Evolutionary conservation across 2,329 filamentous ascomycete species (phyloP).

Genomic region (Phialemoniopsis sp.): DNA sequence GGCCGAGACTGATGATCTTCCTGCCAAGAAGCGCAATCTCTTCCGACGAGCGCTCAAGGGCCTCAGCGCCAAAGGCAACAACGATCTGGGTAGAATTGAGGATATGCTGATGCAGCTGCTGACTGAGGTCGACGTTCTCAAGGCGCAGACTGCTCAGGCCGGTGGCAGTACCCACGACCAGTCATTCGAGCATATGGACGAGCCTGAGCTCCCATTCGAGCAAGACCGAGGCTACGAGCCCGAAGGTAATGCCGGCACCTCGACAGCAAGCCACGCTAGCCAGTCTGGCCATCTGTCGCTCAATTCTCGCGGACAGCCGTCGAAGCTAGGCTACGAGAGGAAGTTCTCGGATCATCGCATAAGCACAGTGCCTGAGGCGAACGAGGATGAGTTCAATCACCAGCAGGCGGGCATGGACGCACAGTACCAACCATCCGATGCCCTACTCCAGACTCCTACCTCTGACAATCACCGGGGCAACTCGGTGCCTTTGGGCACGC

Average conservation of each 20-base stretch:
- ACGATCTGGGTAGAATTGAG: constrained; percentile 84
- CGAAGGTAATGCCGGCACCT: constrained; percentile 73
- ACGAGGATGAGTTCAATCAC: constrained; percentile 67
- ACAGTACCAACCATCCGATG: too few species aligned
- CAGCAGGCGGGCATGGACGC: constrained; percentile 39
- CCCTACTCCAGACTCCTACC: constrained; percentile 32
- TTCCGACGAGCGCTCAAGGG: constrained; percentile 92
- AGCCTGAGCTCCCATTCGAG: constrained; percentile 59
- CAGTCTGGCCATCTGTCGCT: constrained; percentile 75
- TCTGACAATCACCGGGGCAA: constrained; percentile 47
- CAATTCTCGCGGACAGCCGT: constrained; percentile 40
- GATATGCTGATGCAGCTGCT: constrained; percentile 90
- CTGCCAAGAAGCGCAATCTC: constrained; percentile 85
- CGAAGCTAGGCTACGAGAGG: constrained; percentile 41
- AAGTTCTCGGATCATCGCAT: constrained; percentile 74
- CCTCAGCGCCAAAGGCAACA: constrained; percentile 80
- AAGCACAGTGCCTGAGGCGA: constrained; percentile 81
- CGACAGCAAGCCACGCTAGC: constrained; percentile 65
- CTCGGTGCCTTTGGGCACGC: constrained; percentile 52
- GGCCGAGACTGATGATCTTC: constrained; percentile 51
- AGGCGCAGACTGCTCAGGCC: constrained; percentile 53
- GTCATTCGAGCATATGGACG: constrained; percentile 63
- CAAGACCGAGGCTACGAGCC: constrained; percentile 77
- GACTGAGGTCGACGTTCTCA: constrained; percentile 83
- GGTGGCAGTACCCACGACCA: constrained; percentile 25